Percentiles rank a stretch among this genome's conserved stretches.
Evolutionary conservation across 2,329 filamentous ascomycete genomes (phyloP).

Genomic region (Thyridium curvatum): DNA sequence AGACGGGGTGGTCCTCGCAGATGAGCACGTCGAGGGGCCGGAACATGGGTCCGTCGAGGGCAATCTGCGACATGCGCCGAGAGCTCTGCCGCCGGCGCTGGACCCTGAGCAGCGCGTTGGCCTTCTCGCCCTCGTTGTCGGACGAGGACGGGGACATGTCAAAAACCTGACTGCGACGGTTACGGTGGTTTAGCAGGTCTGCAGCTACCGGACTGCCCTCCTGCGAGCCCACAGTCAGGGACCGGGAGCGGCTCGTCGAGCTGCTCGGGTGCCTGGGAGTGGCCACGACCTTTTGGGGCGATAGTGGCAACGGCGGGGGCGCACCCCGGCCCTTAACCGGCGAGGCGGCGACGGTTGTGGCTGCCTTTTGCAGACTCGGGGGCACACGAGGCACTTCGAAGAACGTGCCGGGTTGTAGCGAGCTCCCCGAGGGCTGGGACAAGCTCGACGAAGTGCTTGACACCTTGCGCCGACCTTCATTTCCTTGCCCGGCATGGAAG

Average conservation of each 20-base stretch:
- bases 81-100: conserved; percentile 93
- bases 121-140: conserved; percentile 91
- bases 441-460: conserved; percentile 83
- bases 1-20: conserved; percentile 96
- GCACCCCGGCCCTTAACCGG: conserved; percentile 49
- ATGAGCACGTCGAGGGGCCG: conserved; percentile 90
- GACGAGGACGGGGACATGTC: conserved; percentile 97
- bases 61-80: conserved; percentile 87
- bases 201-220: conserved; percentile 73
- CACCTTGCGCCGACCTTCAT: conserved; percentile 77
- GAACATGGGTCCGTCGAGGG: conserved; percentile 78
- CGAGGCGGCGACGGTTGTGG: conserved; percentile 46
- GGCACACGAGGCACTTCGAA: conserved; percentile 65
- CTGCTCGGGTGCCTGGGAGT: conserved; percentile 57
- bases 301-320: conserved; percentile 44
- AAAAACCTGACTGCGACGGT: conserved; percentile 88
- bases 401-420: conserved; percentile 63
- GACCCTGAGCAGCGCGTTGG: conserved; percentile 80
- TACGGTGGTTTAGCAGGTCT: conserved; percentile 71
- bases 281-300: conserved; percentile 56
- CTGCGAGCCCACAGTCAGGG: conserved; percentile 89
- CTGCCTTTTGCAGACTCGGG: conserved; percentile 53
- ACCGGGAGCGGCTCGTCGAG: conserved; percentile 68
- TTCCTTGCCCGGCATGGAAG: conserved; percentile 78
- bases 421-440: conserved; percentile 67